Conservation (phyloP, 2,329 filamentous ascomycete genomes). For the Sporothrix pseudoabietina region DNA sequence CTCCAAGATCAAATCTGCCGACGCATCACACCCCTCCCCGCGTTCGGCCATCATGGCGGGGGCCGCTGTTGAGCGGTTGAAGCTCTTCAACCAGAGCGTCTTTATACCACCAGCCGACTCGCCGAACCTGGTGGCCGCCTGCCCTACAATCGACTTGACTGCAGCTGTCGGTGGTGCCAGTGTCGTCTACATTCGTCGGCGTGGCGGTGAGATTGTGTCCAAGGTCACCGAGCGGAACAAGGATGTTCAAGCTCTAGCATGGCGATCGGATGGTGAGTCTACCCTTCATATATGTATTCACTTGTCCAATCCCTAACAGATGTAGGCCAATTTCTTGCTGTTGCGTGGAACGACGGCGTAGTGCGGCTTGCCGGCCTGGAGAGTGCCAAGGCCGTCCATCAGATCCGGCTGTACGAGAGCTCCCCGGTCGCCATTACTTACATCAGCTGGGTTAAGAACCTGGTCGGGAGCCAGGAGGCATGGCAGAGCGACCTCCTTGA, state of each 20-base stretch:
- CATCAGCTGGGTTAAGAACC: constrained; percentile 57
- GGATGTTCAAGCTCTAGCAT: constrained; percentile 55
- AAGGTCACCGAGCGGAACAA: constrained; percentile 50
- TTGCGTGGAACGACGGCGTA: constrained; percentile 80
- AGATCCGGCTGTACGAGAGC: constrained; percentile 59
- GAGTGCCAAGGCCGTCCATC: constrained; percentile 77
- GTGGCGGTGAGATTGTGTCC: constrained; percentile 69
- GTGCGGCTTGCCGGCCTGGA: constrained; percentile 77
- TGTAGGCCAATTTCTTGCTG: constrained; percentile 72
- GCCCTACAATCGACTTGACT: constrained; percentile 83
- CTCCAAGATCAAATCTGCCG: background rate
- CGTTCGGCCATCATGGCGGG: constrained; percentile 14
- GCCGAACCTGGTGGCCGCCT: constrained; percentile 67
- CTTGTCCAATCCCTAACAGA: constrained; percentile 35
- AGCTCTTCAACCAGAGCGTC: constrained; percentile 59
- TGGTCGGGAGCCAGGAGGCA: constrained; percentile 41
- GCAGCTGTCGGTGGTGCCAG: constrained; percentile 68
- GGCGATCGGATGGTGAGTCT: constrained; percentile 67
- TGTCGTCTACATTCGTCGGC: constrained; percentile 72
- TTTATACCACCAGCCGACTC: constrained; percentile 57
- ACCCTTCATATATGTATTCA: background rate
- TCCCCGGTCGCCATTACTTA: constrained; percentile 51
- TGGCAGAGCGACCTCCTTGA: constrained; percentile 41
- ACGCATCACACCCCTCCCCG: background rate
- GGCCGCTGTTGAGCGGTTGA: constrained; percentile 37